Conservation (phyloP, 2,329 filamentous ascomycete genomes). For the Fusarium siculi region DNA sequence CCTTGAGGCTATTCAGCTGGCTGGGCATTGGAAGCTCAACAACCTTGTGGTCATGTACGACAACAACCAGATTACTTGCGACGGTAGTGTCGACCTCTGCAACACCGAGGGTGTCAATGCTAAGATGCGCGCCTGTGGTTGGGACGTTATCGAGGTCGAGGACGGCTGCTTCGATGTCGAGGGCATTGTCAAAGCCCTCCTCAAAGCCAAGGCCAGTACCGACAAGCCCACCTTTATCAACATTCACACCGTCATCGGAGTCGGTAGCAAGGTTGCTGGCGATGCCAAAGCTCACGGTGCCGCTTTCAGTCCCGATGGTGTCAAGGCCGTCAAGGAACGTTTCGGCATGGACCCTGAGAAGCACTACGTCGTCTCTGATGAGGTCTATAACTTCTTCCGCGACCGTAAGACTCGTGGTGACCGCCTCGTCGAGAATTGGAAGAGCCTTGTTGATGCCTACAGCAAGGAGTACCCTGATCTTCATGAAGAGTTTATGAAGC, state of each 20-base stretch:
- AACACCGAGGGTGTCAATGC: conserved; percentile 67
- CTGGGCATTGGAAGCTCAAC: conserved; percentile 65
- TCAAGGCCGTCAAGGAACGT: conserved; percentile 53
- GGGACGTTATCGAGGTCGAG: conserved; percentile 64
- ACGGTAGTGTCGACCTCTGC: conserved; percentile 63
- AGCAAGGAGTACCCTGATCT: conserved; percentile 59
- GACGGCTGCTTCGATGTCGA: conserved; percentile 64
- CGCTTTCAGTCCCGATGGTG: conserved; percentile 64
- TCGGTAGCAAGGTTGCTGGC: conserved; percentile 60
- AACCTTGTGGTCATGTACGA: conserved; percentile 69
- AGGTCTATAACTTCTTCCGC: conserved; percentile 62
- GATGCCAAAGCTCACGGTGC: conserved; percentile 67
- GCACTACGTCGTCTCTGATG: conserved; percentile 53
- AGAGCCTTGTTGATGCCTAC: conserved; percentile 55
- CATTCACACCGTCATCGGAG: conserved; percentile 65
- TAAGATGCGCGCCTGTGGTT: conserved; percentile 67
- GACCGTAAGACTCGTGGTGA: conserved; percentile 57
- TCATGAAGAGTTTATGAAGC: conserved; percentile 58
- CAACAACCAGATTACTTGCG: conserved; percentile 70
- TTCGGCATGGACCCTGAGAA: conserved; percentile 51
- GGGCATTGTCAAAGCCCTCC: conserved; percentile 55
- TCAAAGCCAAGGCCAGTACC: conserved; percentile 54
- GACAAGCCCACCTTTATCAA: conserved; percentile 69
- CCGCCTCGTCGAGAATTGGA: conserved; percentile 59
- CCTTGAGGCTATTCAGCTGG: conserved; percentile 66